Evolutionary conservation across 1,139 yeast species (phyloP), one percentile per base, ranked within the genome.

Genomic region (Kodamaea ohmeri): DNA sequence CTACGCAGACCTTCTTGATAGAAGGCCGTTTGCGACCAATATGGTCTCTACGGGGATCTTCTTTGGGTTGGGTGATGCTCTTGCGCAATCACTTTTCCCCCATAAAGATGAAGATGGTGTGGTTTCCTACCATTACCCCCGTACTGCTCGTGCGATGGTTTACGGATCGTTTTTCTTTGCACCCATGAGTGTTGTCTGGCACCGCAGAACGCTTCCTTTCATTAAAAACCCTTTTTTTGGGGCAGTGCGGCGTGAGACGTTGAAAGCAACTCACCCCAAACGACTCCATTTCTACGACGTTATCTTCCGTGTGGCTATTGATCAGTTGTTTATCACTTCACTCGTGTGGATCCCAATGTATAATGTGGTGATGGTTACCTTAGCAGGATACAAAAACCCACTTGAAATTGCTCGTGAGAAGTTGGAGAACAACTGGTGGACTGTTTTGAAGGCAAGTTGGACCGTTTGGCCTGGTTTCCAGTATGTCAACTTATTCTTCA

Each of bases 141-240:
- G 96, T 40, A 81, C 89, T 0, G 43, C 71, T 3, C 65, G 96
- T 40, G 87, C 95, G 4, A 67, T 77, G 41, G 50, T 76, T 6
- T 89, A 87, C 54, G 97, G 97, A 1, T 74, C 86, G 0, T 50
- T 76, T n/a, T 66, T 88, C 35, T 88, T 88, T 56, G 82, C 92
- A 0, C 90, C 95, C 11, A 62, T 86, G 30, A 87, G 87, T 16
- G 81, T 78, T 39, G 65, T 67, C 40, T 84, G 94, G 86, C 87
- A 83, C 55, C 73, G 73, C 13, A 65, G 60, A 34, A 61, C 78
- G 8, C 61, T 87, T 17, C 78, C 83, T 25, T 61, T 52, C 25
- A 55, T 83, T 8, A 64, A 61, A 37, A 69, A 66, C 43, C 79
- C 78, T 4, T 64, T 67, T 30, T 43, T 67, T 4, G 44, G 44